phyloP scores from a whole-genome alignment of 1,284 basidiomycete genomes.

The Apiotrichum mycotoxinovorans region DNA sequence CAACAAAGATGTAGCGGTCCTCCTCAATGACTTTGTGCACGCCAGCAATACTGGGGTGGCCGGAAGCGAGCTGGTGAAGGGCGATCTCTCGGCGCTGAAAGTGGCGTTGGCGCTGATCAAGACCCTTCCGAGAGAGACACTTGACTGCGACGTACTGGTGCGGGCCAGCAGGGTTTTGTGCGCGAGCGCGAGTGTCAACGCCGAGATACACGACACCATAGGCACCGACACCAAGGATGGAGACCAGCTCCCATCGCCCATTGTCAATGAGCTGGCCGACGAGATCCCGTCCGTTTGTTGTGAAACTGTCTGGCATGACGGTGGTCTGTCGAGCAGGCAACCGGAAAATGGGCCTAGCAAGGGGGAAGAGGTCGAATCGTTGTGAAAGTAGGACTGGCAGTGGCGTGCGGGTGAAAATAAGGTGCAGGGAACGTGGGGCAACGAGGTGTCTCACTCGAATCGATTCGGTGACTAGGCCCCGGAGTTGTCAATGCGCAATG shows the following conservation, averaged over 20 bases:
- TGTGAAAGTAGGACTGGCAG: no score
- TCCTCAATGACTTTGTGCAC: constrained; percentile 83
- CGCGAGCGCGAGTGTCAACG: constrained; percentile 54
- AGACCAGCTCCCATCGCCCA: constrained; percentile 69
- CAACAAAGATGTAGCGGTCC: constrained; percentile 58
- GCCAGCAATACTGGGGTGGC: constrained; percentile 78
- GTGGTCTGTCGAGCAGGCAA: not conserved
- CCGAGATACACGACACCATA: constrained; percentile 96
- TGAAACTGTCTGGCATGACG: constrained; percentile 41
- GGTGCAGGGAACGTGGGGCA: no score
- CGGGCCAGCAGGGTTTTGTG: constrained; percentile 17
- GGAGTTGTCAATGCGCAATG: no score
- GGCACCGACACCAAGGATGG: constrained; percentile 87
- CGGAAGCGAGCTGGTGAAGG: constrained; percentile 62
- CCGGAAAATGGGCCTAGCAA: not conserved
- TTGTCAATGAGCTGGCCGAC: constrained; percentile 62
- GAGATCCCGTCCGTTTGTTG: constrained; percentile 51
- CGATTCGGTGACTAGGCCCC: no score
- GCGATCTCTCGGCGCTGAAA: constrained; percentile 74
- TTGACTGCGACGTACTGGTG: constrained; percentile 79
- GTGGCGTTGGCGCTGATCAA: constrained; percentile 67
- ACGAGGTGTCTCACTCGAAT: no score
- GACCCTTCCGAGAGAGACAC: constrained; percentile 61
- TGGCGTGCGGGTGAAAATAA: no score
- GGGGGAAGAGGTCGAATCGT: not conserved